Percentiles rank a stretch among this genome's conserved stretches.
Evolutionary conservation across 768 basidiomycete species (phyloP).

Genomic region (Termitomyces sp.): DNA sequence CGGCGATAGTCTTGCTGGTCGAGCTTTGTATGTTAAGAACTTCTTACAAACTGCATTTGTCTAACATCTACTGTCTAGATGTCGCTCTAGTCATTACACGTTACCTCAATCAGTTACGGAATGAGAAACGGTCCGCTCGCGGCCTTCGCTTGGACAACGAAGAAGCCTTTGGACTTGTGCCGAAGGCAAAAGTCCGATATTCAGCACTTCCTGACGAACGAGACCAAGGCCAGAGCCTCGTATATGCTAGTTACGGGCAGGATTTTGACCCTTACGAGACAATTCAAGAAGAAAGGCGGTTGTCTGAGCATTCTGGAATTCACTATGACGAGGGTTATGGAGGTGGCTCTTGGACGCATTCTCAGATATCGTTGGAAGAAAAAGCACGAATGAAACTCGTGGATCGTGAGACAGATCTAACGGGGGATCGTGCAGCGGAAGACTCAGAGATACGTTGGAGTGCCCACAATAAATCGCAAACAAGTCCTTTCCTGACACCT

Average conservation of each 20-base stretch:
- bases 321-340: slow-evolving; percentile 29
- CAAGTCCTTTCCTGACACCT: slow-evolving; percentile 1
- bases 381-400: slow-evolving; percentile 22
- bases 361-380: slow-evolving; percentile 28
- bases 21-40: slow-evolving; percentile 50
- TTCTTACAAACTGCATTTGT: no score
- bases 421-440: slow-evolving; percentile 1
- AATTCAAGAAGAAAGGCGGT: slow-evolving; percentile 8
- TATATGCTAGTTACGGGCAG: slow-evolving; percentile 10
- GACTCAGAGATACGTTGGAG: neutral
- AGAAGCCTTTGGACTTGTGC: slow-evolving; percentile 31
- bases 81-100: slow-evolving; percentile 50
- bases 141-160: slow-evolving; percentile 31
- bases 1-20: slow-evolving; percentile 39
- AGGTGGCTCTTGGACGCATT: slow-evolving; percentile 32
- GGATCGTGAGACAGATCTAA: slow-evolving; percentile 12
- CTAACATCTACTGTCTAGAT: slow-evolving; percentile 28
- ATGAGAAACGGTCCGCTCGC: slow-evolving; percentile 43
- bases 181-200: slow-evolving; percentile 22
- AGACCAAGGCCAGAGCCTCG: slow-evolving; percentile 1
- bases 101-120: slow-evolving; percentile 48
- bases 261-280: slow-evolving; percentile 40
- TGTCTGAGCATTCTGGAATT: neutral
- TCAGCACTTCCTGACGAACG: slow-evolving; percentile 19
- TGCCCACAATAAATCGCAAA: neutral